Evolutionary conservation across 2,329 filamentous ascomycete species (phyloP), one percentile per base, ranked within the genome.

Genomic region (Phialemonium atrogriseum): DNA sequence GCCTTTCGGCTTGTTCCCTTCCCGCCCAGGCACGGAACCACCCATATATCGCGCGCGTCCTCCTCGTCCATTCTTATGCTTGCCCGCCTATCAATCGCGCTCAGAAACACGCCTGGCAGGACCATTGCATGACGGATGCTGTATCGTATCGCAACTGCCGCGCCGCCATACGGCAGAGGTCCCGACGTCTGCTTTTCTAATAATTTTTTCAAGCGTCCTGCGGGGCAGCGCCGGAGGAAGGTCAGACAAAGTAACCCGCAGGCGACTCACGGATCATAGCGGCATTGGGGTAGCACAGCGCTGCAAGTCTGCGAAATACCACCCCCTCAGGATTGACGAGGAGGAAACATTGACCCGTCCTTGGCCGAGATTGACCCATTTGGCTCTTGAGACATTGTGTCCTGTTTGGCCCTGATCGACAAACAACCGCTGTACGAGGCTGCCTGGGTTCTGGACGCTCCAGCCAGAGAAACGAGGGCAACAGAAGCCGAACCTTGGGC

Each of bases 291-390:
- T 38, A 16, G 36, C 32, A 38, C 36, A 32, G 32, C 33, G 35
- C 34, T 41, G 34, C 38, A 36, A 36, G 29, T 20, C 36, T 38
- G 33, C 33, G 26, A 36, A 31, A 40, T 36, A 31, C 34, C 26
- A 32, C 20, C 13, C 31, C 27, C 17, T 30, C 30, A 27, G 27
- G 31, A 33, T 32, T 32, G 18, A 27, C 34, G 21, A 24, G 30
- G 40, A 40, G 41, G 37, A 42, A 45, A 42, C 34, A 38, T 35
- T 39, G 38, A 44, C 38, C 30, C 38, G 45, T 47, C 36, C 35
- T 36, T 40, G 41, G 40, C 36, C 38, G 37, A 40, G 36, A 35
- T 30, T 30, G 33, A 25, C 16, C n/a, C n/a, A n/a, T n/a, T n/a
- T n/a, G n/a, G n/a, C n/a, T n/a, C n/a, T n/a, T n/a, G n/a, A n/a